Percentiles rank a stretch among this genome's conserved stretches.
Evolutionary conservation across 2,329 filamentous ascomycete genomes (phyloP).

Genomic region (Fusarium fracticaudum): DNA sequence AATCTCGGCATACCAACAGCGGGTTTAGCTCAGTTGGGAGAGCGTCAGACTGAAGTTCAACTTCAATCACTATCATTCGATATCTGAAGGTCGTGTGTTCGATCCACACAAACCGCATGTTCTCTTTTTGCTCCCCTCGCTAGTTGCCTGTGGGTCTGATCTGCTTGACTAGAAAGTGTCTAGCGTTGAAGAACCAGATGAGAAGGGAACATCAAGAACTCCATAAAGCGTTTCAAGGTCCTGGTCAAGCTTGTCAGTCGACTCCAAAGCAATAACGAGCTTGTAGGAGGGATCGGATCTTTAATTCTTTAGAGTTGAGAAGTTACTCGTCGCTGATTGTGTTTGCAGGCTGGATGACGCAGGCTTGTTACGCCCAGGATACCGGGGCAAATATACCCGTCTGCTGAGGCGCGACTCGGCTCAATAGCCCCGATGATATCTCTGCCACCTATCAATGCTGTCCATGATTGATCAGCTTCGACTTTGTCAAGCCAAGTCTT

Average conservation of each 20-base stretch:
- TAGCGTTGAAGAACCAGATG: not conserved
- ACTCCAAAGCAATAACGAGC: not conserved
- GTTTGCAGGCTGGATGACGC: not conserved
- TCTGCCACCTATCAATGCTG: not conserved
- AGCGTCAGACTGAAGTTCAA: conserved; percentile 11
- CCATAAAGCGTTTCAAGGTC: not conserved
- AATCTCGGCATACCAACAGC: not conserved
- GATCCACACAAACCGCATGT: conserved; percentile 7
- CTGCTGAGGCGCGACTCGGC: too few relatives aligned
- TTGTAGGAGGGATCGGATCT: too few relatives aligned
- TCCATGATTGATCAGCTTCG: not conserved
- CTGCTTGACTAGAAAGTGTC: not conserved
- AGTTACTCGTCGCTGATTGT: not conserved
- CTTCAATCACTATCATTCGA: conserved; percentile 1
- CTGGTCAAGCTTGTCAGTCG: not conserved
- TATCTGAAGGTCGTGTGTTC: conserved; percentile 15
- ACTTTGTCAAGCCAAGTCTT: not conserved
- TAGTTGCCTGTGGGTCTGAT: not conserved
- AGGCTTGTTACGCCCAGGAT: not conserved
- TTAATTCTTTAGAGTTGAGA: not conserved
- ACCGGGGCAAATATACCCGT: not conserved
- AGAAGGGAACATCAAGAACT: not conserved
- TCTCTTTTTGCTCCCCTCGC: not conserved
- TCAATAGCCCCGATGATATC: not conserved
- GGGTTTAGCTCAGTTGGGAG: conserved; percentile 16